These are phyloP conservation scores for Torrubiellomyces zombiae DNA, from an alignment of 2,329 filamentous ascomycete species.

Conservation along the genomic window DNA sequence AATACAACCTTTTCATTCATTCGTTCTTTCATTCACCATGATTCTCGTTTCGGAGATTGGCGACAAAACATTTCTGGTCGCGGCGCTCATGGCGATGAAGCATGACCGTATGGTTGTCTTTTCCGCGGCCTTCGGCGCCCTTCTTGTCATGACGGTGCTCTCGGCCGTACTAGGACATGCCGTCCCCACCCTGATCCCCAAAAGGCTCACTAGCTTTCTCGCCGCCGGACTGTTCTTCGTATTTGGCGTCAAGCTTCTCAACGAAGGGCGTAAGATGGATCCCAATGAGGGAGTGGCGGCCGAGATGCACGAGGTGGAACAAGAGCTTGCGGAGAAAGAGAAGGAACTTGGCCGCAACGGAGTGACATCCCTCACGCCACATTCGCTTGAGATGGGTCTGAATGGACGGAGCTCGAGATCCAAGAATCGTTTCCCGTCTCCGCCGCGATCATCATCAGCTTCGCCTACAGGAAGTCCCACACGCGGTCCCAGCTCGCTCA, in stretches of 20 bases:
- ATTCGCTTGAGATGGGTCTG: conserved; percentile 66
- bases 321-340: conserved; percentile 88
- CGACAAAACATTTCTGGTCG: conserved; percentile 96
- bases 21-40: conserved; percentile 86
- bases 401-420: conserved; percentile 53
- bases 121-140: conserved; percentile 78
- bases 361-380: conserved; percentile 51
- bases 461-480: conserved; percentile 48
- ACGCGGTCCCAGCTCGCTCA: conserved; percentile 21
- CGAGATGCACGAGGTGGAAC: conserved; percentile 94
- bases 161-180: conserved; percentile 87
- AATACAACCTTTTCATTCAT: conserved; percentile 73
- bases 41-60: conserved; percentile 93
- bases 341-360: conserved; percentile 51
- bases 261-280: conserved; percentile 78
- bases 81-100: conserved; percentile 98
- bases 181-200: conserved; percentile 76
- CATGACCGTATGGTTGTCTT: conserved; percentile 89
- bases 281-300: conserved; percentile 83
- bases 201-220: conserved; percentile 76
- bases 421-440: conserved; percentile 61
- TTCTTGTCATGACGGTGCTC: conserved; percentile 87
- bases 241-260: conserved; percentile 71
- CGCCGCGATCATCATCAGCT: conserved; percentile 64
- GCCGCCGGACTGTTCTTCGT: conserved; percentile 75